Percentiles rank a stretch among this genome's conserved stretches.
Evolutionary conservation across 108 stramenopile genomes (phyloP).

Genomic region (Craspedostauros australis): DNA sequence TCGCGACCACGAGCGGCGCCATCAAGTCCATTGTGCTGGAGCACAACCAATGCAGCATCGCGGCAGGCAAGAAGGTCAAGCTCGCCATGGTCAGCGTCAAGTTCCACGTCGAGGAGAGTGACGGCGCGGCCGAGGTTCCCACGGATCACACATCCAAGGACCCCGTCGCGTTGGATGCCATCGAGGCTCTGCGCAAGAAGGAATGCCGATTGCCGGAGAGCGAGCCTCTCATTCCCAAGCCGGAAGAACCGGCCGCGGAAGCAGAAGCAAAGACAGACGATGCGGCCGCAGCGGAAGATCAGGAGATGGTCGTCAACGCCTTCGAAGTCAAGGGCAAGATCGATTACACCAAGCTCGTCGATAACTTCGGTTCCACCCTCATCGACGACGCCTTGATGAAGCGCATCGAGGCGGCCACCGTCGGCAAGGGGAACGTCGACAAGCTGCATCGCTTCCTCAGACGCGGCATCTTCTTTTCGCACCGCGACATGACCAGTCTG

Average conservation of each 20-base stretch:
- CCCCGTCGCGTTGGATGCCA: constrained; percentile 3
- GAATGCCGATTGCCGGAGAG: constrained; percentile 47
- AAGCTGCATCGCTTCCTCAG: constrained; percentile 90
- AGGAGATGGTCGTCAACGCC: constrained; percentile 86
- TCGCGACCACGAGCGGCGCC: constrained; percentile 15
- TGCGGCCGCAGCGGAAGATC: constrained; percentile 21
- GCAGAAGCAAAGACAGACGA: constrained; percentile 5
- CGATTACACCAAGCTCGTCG: constrained; percentile 93
- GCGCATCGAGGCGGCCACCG: constrained; percentile 67
- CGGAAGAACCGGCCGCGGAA: constrained; percentile 9
- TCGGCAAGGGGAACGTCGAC: constrained; percentile 76
- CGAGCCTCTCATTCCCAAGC: constrained; percentile 2
- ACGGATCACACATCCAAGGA: not conserved
- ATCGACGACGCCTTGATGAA: constrained; percentile 62
- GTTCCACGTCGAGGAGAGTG: constrained; percentile 42
- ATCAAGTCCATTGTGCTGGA: constrained; percentile 25
- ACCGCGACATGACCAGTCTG: constrained; percentile 87
- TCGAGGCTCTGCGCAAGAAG: constrained; percentile 17
- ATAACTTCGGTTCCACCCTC: constrained; percentile 86
- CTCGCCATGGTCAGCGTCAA: constrained; percentile 59
- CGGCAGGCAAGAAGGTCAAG: constrained; percentile 52
- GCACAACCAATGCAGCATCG: constrained; percentile 14
- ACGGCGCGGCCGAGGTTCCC: not conserved
- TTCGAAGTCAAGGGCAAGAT: constrained; percentile 87
- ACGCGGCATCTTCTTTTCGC: constrained; percentile 96